Base-by-base conservation (phyloP, 306 rosid species). In the Mucuna pruriens region DNA sequence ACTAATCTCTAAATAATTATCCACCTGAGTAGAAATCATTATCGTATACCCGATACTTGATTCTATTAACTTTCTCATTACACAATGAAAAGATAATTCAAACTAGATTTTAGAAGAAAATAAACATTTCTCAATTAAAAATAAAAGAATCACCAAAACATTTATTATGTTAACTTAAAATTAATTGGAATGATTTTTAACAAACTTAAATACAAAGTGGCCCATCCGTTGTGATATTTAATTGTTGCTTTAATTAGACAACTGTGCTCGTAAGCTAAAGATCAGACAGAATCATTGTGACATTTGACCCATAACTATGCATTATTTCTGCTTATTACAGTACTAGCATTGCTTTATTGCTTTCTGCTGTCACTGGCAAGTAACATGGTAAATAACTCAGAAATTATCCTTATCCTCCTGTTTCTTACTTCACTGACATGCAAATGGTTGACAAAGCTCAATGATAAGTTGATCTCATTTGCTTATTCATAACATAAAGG, bases 301-400 rank as follows among this genome's bases (percentile, higher is more conserved):
- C 46, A 46, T 46, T 82, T 82, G 85, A 82, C 86, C 49, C 39
- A 12, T 22, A 45, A 69, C 33, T 3, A 6, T 23, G 25, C 68
- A 52, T 66, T 9, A 39, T 67, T 20, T 25, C 26, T n/a, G 42
- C 11, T 33, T 54, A 17, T 71, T 48, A 67, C 1, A 29, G 5
- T 29, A 54, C 11, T 22, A 54, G 36, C 60, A 40, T 15, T n/a
- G 40, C 16, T 25, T 61, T 57, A 23, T 45, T 19, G 36, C 49
- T 49, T 74, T 34, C 4, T 34, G 63, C 15, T 26, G 45, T 46
- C 48, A 39, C 13, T 67, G 11, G 9, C 17, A 44, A 26, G 39
- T 9, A 13, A n/a, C 6, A 12, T 11, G 22, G 80, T 81, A 25
- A 80, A 80, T 62, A 69, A 25, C 23, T 4, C 22, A 44, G 34